Conservation (phyloP, 106 monocot genomes). For the Allium sativum region DNA sequence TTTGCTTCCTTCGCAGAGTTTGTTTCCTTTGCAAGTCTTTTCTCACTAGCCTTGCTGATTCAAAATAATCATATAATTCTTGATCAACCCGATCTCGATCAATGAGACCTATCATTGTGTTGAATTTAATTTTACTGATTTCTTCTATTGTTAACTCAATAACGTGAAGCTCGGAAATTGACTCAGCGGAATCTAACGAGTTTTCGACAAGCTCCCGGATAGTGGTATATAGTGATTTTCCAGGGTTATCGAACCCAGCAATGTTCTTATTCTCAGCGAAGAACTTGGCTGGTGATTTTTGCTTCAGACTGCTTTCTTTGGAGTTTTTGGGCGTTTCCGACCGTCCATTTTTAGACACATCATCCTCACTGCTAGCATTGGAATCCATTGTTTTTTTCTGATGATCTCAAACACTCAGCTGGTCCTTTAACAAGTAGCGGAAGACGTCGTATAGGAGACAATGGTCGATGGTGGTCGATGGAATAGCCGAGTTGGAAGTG, state of each 20-base stretch:
- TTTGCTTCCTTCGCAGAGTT: constrained; percentile 32
- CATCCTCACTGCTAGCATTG: constrained; percentile 26
- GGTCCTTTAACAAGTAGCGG: too few species aligned
- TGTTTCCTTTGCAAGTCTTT: constrained; percentile 73
- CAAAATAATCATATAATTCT: constrained; percentile 95
- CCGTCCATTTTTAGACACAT: constrained; percentile 33
- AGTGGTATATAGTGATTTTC: constrained; percentile 90
- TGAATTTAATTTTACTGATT: constrained; percentile 77
- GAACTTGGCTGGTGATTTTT: constrained; percentile 96
- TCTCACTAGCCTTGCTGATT: constrained; percentile 96
- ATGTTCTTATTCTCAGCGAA: constrained; percentile 99
- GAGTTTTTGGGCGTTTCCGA: constrained; percentile 19
- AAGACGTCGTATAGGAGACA: too few species aligned
- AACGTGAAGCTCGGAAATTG: constrained; percentile 72
- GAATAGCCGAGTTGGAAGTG: too few species aligned
- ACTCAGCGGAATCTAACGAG: constrained; percentile 93
- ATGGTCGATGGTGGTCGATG: too few species aligned
- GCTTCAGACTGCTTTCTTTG: constrained; percentile 59
- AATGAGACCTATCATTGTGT: constrained; percentile 92
- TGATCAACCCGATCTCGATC: constrained; percentile 75
- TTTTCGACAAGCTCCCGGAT: constrained; percentile 91
- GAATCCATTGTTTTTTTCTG: too few species aligned
- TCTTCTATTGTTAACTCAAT: constrained; percentile 89
- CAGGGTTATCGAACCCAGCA: constrained; percentile 96
- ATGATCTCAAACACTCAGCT: too few species aligned